phyloP scores from a whole-genome alignment of 805 yeast genomes.

The Metschnikowia shivogae region DNA sequence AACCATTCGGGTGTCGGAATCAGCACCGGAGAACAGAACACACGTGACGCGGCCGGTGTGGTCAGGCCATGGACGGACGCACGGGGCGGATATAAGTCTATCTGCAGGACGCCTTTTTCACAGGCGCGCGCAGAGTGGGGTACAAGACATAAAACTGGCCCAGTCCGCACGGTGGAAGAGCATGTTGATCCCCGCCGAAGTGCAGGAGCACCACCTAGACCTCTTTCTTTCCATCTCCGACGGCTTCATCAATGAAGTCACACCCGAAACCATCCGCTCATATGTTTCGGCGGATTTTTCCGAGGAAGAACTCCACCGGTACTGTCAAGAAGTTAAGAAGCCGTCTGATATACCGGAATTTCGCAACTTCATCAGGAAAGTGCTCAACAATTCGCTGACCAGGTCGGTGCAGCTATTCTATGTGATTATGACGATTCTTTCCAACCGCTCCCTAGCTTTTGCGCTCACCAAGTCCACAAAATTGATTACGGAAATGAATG shows the following conservation, averaged over 20 bases:
- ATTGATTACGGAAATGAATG: constrained; percentile 33
- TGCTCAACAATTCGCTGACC: constrained; percentile 16
- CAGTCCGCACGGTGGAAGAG: background rate
- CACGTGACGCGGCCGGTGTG: background rate
- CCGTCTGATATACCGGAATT: constrained; percentile 31
- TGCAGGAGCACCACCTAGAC: constrained; percentile 24
- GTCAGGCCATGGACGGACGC: background rate
- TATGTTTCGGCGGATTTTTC: constrained; percentile 25
- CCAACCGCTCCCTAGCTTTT: constrained; percentile 28
- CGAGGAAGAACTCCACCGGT: constrained; percentile 26
- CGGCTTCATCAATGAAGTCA: constrained; percentile 31
- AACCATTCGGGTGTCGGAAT: too few species aligned
- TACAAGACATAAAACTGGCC: background rate
- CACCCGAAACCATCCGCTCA: constrained; percentile 25
- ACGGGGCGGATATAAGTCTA: background rate
- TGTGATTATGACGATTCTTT: constrained; percentile 23
- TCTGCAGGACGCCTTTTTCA: background rate
- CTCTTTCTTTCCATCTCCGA: constrained; percentile 30
- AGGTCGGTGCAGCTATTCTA: constrained; percentile 21
- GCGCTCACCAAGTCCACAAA: constrained; percentile 32
- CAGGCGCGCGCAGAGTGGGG: constrained; percentile 6
- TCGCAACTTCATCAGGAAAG: constrained; percentile 14
- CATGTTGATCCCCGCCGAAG: constrained; percentile 12
- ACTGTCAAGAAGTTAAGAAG: constrained; percentile 16
- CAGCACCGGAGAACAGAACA: too few species aligned